Conservation (phyloP, 192 early-diverging fungal species). For the Tieghemiomyces parasiticus region DNA sequence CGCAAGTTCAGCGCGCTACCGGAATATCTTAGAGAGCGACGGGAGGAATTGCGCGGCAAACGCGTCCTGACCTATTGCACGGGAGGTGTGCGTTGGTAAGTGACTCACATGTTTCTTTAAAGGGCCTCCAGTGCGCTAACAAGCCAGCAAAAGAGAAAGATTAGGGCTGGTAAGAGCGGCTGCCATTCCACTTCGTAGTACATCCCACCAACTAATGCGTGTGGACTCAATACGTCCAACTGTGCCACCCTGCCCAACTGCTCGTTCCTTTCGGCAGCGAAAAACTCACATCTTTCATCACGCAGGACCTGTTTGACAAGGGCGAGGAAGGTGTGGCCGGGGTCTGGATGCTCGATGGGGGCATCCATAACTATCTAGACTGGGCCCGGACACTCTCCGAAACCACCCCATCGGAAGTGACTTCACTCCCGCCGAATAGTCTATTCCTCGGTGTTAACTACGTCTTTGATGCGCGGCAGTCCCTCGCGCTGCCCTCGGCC, state of each 20-base stretch:
- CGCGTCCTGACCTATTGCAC: conserved; percentile 57
- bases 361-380: conserved; percentile 55
- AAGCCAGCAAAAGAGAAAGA: background rate
- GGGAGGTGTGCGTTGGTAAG: conserved; percentile 21
- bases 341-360: conserved; percentile 50
- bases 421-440: background rate
- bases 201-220: background rate
- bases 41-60: conserved; percentile 25
- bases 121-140: background rate
- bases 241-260: background rate
- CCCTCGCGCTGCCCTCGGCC: conserved; percentile 16
- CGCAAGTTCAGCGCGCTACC: conserved; percentile 47
- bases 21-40: conserved; percentile 34
- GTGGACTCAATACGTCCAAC: background rate
- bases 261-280: conserved; percentile 20
- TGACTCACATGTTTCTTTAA: conserved; percentile 5
- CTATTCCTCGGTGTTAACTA: conserved; percentile 39
- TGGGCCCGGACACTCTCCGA: conserved; percentile 32
- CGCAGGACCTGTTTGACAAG: conserved; percentile 18
- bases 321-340: conserved; percentile 16
- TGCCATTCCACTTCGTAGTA: background rate
- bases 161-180: background rate
- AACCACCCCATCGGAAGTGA: background rate
- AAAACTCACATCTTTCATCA: conserved; percentile 41
- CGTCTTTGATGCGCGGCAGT: conserved; percentile 55